These are phyloP conservation scores for Andrographis paniculata DNA, from an alignment of 305 asterid species.

Conservation along the genomic window DNA sequence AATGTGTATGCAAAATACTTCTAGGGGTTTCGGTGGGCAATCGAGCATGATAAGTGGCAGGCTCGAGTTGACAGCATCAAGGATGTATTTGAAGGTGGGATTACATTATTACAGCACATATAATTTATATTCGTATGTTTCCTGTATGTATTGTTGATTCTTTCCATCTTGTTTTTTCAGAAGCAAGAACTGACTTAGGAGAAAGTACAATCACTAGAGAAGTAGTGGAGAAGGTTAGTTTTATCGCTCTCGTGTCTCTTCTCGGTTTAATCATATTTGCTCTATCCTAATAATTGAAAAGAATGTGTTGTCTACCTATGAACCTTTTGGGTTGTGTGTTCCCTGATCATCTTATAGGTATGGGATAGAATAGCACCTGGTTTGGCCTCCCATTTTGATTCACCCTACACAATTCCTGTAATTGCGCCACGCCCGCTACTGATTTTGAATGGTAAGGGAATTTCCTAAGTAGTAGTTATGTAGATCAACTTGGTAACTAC, in stretches of 20 bases:
- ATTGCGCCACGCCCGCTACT: slow-evolving; percentile 85
- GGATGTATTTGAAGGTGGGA: slow-evolving; percentile 74
- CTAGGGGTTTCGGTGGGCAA: slow-evolving; percentile 92
- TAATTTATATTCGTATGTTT: background rate
- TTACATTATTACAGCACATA: background rate
- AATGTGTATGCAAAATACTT: background rate
- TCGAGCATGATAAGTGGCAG: slow-evolving; percentile 78
- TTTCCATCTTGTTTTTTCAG: slow-evolving; percentile 40
- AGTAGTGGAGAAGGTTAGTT: slow-evolving; percentile 76
- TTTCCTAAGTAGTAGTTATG: background rate
- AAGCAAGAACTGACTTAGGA: slow-evolving; percentile 64
- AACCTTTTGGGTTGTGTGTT: no score
- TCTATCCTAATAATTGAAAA: slow-evolving; percentile 5
- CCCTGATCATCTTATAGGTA: slow-evolving; percentile 32
- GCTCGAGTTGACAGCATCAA: slow-evolving; percentile 85
- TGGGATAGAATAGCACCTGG: slow-evolving; percentile 95
- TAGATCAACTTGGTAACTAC: background rate
- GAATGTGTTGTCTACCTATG: no score
- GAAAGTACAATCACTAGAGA: slow-evolving; percentile 56
- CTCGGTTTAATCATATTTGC: slow-evolving; percentile 10
- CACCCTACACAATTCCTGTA: slow-evolving; percentile 56
- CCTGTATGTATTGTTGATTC: background rate
- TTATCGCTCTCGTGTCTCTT: background rate
- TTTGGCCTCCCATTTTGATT: slow-evolving; percentile 62
- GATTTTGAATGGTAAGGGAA: slow-evolving; percentile 64